phyloP scores from a whole-genome alignment of 2,329 filamentous ascomycete species.

The Neofusicoccum cordaticola region DNA sequence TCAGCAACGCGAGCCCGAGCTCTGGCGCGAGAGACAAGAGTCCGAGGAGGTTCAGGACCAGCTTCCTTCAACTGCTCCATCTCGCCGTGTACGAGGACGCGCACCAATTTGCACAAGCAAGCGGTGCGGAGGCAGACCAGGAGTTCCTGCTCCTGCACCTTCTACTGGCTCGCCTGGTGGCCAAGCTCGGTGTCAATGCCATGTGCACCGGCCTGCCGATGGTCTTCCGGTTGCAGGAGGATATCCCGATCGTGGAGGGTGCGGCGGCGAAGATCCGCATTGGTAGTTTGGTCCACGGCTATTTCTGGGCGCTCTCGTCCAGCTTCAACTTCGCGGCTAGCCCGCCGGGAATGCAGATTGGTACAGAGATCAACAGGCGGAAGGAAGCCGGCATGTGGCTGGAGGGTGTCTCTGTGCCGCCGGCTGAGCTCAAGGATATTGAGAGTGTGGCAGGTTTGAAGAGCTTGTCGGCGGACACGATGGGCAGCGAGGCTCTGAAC shows the following conservation, averaged over 20 bases:
- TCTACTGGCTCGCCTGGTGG: constrained; percentile 70
- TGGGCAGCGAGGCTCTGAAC: constrained; percentile 46
- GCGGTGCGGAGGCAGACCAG: constrained; percentile 39
- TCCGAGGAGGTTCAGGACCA: constrained; percentile 55
- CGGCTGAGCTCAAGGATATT: constrained; percentile 62
- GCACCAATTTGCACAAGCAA: constrained; percentile 61
- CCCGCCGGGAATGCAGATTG: constrained; percentile 66
- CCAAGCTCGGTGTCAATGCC: constrained; percentile 78
- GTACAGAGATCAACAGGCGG: constrained; percentile 72
- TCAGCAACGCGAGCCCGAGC: constrained; percentile 11
- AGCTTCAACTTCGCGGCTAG: constrained; percentile 74
- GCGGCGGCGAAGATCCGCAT: constrained; percentile 73
- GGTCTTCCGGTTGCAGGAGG: constrained; percentile 84
- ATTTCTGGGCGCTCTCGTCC: constrained; percentile 77
- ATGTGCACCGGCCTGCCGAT: constrained; percentile 77
- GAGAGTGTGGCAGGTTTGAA: constrained; percentile 3
- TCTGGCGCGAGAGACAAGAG: constrained; percentile 10
- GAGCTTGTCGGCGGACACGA: constrained; percentile 33
- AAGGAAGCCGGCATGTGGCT: constrained; percentile 77
- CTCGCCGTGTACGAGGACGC: constrained; percentile 87
- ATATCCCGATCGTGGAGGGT: constrained; percentile 63
- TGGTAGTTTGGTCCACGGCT: constrained; percentile 82
- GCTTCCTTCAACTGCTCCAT: constrained; percentile 79
- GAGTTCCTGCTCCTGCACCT: constrained; percentile 76
- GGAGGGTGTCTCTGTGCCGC: constrained; percentile 68